Percentiles rank a stretch among this genome's conserved stretches.
phyloP scores from a whole-genome alignment of 2,329 filamentous ascomycete species.

The Trichoderma afroharzianum region DNA sequence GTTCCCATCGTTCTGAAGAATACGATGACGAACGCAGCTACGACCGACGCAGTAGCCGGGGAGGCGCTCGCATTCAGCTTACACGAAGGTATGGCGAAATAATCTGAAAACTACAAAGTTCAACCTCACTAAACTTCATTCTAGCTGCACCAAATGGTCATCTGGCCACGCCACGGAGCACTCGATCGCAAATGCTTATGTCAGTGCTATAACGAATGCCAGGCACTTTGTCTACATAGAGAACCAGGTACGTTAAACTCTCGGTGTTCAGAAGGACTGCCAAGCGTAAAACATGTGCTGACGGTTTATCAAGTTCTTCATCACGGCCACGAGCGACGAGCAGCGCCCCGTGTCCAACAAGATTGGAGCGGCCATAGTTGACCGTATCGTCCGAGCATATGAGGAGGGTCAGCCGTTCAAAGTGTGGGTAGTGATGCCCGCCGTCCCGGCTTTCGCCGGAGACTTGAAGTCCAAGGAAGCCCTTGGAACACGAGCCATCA shows the following conservation, averaged over 20 bases:
- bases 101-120: not conserved
- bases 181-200: constrained; percentile 84
- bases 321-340: constrained; percentile 69
- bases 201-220: constrained; percentile 64
- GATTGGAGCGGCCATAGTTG: constrained; percentile 74
- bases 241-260: constrained; percentile 51
- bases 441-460: constrained; percentile 78
- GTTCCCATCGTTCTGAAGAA: not conserved
- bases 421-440: constrained; percentile 73
- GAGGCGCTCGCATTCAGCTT: constrained; percentile 45
- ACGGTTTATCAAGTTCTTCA: constrained; percentile 63
- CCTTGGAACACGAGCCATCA: constrained; percentile 76
- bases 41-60: constrained; percentile 20
- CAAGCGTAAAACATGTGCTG: not conserved
- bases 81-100: constrained; percentile 43
- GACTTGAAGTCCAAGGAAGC: constrained; percentile 70
- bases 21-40: constrained; percentile 1
- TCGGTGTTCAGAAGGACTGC: rapidly evolving
- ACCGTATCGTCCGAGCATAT: constrained; percentile 70
- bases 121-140: not conserved
- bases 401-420: constrained; percentile 64
- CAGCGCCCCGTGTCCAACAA: constrained; percentile 73
- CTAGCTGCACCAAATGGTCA: constrained; percentile 50
- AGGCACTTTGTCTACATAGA: constrained; percentile 77
- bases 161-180: constrained; percentile 56